A percentile compares a stretch with the other conserved stretches of the same genome.
phyloP scores from a whole-genome alignment of 306 rosid genomes.

The Ceratonia siliqua region DNA sequence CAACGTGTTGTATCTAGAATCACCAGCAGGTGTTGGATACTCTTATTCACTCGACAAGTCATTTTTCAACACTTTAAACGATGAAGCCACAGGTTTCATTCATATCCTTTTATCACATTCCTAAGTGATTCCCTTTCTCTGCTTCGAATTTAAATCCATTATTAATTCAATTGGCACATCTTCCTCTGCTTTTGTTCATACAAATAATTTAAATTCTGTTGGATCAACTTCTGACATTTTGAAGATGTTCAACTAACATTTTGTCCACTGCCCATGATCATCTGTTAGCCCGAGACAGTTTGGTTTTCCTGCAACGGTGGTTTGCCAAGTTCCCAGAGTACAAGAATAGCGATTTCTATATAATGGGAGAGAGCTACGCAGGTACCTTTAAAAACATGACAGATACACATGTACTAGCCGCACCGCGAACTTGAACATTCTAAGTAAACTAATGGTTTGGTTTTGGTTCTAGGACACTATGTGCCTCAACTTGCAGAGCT shows the following conservation, averaged over 20 bases:
- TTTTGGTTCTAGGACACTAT: constrained; percentile 37
- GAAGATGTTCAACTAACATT: too few relatives aligned
- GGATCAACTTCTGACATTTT: too few relatives aligned
- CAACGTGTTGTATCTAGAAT: constrained; percentile 40
- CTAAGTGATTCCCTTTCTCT: too few relatives aligned
- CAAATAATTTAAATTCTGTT: too few relatives aligned
- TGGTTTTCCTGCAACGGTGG: constrained; percentile 37
- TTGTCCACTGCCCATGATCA: background rate
- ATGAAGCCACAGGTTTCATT: constrained; percentile 28
- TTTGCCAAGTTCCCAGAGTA: constrained; percentile 37
- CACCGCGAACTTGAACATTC: background rate
- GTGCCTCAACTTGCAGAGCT: constrained; percentile 46
- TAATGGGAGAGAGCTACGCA: constrained; percentile 43
- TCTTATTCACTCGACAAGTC: constrained; percentile 33
- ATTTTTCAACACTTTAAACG: constrained; percentile 26
- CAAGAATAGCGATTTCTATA: constrained; percentile 22
- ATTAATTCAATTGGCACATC: background rate
- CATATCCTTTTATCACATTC: background rate
- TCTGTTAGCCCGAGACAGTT: constrained; percentile 34
- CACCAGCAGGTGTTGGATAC: constrained; percentile 47
- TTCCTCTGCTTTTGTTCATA: too few relatives aligned
- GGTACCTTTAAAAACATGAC: constrained; percentile 28
- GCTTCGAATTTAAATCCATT: background rate
- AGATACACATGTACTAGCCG: background rate
- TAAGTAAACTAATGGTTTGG: background rate